Evolutionary conservation across 345 rosid species (phyloP), one percentile per base, ranked within the genome.

Genomic region (Passiflora organensis): DNA sequence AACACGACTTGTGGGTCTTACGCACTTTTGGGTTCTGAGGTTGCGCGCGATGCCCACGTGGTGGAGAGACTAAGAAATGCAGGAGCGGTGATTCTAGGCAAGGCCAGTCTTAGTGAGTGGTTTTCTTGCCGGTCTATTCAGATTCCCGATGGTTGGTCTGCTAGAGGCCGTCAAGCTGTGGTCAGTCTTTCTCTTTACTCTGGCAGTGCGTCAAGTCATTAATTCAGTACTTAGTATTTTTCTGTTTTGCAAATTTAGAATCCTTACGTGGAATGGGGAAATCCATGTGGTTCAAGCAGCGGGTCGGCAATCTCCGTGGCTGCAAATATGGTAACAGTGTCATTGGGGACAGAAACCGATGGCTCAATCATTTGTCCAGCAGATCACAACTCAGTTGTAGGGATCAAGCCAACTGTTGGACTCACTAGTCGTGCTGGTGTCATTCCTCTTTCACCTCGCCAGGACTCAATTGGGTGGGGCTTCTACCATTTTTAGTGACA

Each of bases 241-340:
- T 28, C 34, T 28, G 34, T 28, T 28, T 28, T 28, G 34, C 3
- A 28, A 28, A 28, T 28, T 28, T 28, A 86, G 91, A 89, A 89
- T 65, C 91, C 91, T 13, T 86, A 86, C 42, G 75, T 72, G 32
- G 57, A 76, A 32, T 70, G 82, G 1, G 90, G 73, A 2, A 55
- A 37, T 75, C 83, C 94, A 0, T 74, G 78, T 34, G 94, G 90
- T 10, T 86, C 91, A 59, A 86, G 90, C 49, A 86, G 86, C 47
- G 97, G 82, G 20, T 68, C 97, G 19, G 90, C 83, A 24, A 84
- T 90, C 39, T 78, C 88, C 0, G 86, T 86, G 22, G 85, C 97
- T 0, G 82, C 88, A 1, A 84, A 82, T 61, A 57, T 89, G 69
- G 91, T 44, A 13, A 68, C 86, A 0, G 82, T 80, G 53, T 67